A percentile compares a stretch with the other conserved stretches of the same genome.
These are phyloP conservation scores for Komagataella ulmi DNA, from an alignment of 805 yeast species.

Conservation along the genomic window DNA sequence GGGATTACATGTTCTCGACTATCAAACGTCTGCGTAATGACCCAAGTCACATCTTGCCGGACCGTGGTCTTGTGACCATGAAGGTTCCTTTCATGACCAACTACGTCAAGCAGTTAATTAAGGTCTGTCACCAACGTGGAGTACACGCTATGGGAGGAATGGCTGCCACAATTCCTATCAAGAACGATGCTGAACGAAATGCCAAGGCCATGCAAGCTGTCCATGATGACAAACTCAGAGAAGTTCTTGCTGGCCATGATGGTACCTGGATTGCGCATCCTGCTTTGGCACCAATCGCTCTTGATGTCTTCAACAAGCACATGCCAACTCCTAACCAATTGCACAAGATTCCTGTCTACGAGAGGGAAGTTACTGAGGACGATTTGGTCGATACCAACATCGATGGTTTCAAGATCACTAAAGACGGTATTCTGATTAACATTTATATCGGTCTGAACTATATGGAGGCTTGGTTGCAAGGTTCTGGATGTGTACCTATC, in stretches of 20 bases:
- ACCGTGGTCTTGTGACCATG: conserved; percentile 72
- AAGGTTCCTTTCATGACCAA: conserved; percentile 70
- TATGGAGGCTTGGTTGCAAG: conserved; percentile 80
- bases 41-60: conserved; percentile 58
- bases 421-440: conserved; percentile 57
- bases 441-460: conserved; percentile 66
- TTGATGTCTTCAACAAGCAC: conserved; percentile 56
- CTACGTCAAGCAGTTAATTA: conserved; percentile 60
- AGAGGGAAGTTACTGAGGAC: conserved; percentile 28
- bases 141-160: conserved; percentile 87
- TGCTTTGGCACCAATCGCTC: conserved; percentile 61
- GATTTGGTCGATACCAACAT: conserved; percentile 55
- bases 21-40: conserved; percentile 65
- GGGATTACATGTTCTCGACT: conserved; percentile 80
- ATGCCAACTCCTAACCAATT: conserved; percentile 81
- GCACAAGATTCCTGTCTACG: conserved; percentile 27
- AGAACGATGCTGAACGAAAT: conserved; percentile 52
- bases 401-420: conserved; percentile 50
- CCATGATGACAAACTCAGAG: conserved; percentile 62
- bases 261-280: conserved; percentile 90
- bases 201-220: conserved; percentile 60
- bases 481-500: conserved; percentile 77
- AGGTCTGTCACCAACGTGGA: conserved; percentile 63
- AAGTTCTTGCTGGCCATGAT: conserved; percentile 70
- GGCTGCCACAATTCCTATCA: conserved; percentile 83